These are phyloP conservation scores for Saturnispora diversa DNA, from an alignment of 805 yeast species.

Conservation along the genomic window DNA sequence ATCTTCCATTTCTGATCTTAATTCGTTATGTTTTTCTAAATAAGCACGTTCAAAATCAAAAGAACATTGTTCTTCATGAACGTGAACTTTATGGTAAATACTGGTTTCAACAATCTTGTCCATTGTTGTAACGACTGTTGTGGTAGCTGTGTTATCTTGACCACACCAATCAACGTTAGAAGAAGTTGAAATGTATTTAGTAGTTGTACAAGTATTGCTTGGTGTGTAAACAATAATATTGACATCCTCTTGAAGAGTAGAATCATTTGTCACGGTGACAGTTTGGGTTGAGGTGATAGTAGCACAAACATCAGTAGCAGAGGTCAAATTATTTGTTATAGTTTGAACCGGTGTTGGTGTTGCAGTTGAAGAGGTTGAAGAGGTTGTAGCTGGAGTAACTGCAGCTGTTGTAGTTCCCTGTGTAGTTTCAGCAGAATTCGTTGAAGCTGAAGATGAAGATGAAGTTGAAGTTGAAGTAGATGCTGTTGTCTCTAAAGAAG, in stretches of 20 bases:
- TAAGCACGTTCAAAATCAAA: conserved; percentile 36
- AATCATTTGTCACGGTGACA: conserved; percentile 8
- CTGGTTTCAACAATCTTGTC: background rate
- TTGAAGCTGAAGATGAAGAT: conserved; percentile 7
- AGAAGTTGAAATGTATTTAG: conserved; percentile 16
- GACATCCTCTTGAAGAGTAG: conserved; percentile 19
- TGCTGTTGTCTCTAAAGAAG: conserved; percentile 2
- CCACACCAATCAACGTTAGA: conserved; percentile 7
- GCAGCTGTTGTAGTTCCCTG: conserved; percentile 13
- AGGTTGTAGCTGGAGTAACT: conserved; percentile 13
- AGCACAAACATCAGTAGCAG: conserved; percentile 10
- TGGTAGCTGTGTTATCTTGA: conserved; percentile 6
- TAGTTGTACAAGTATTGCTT: conserved; percentile 9
- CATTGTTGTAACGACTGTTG: background rate
- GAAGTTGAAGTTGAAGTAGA: conserved; percentile 14
- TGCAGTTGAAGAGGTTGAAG: conserved; percentile 9
- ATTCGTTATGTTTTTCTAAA: conserved; percentile 52
- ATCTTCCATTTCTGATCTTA: conserved; percentile 42
- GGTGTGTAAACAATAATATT: conserved; percentile 9
- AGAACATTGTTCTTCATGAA: conserved; percentile 9
- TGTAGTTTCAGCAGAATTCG: conserved; percentile 9
- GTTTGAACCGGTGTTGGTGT: too few species aligned
- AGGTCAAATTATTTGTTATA: too few species aligned
- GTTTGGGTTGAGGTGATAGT: conserved; percentile 20
- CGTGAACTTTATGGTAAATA: conserved; percentile 1